These are phyloP conservation scores for Phyllostachys edulis DNA, from an alignment of 176 grass and related monocot genomes.

Conservation along the genomic window DNA sequence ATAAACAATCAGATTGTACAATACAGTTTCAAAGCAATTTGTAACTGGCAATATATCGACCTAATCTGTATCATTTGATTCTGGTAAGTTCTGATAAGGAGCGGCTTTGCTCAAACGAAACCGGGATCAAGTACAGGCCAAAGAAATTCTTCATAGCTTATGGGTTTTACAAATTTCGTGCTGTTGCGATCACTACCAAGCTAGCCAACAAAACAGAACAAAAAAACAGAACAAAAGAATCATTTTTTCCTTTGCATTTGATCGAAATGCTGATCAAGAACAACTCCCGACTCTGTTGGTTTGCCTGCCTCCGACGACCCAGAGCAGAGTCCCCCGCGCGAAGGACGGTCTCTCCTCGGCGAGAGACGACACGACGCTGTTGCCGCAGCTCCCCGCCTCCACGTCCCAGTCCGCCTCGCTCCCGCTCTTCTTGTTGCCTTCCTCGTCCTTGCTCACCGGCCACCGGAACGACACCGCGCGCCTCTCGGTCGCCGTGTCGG, in stretches of 20 bases:
- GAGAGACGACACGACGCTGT: slow-evolving; percentile 50
- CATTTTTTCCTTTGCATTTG: background rate
- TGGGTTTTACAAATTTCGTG: slow-evolving; percentile 37
- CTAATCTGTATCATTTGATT: background rate
- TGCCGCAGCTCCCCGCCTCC: slow-evolving; percentile 65
- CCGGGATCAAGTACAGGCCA: background rate
- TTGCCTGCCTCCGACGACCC: slow-evolving; percentile 75
- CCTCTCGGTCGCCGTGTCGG: slow-evolving; percentile 29
- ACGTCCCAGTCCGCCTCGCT: slow-evolving; percentile 76
- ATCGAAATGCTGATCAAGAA: slow-evolving; percentile 17
- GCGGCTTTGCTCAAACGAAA: background rate
- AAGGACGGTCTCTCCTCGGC: slow-evolving; percentile 76
- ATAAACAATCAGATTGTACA: background rate
- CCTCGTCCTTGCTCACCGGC: slow-evolving; percentile 31
- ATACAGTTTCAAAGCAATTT: background rate
- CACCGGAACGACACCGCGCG: slow-evolving; percentile 83
- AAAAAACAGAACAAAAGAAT: slow-evolving; percentile 12
- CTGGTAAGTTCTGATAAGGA: no score
- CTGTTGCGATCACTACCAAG: slow-evolving; percentile 7
- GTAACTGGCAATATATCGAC: background rate
- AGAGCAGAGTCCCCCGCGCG: slow-evolving; percentile 76
- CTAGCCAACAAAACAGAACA: background rate
- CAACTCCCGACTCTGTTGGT: slow-evolving; percentile 50
- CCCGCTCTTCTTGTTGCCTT: slow-evolving; percentile 37
- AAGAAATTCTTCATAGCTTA: slow-evolving; percentile 3